Conservation (phyloP, 2,329 filamentous ascomycete species). For the Ceratocystis eucalypticola region DNA sequence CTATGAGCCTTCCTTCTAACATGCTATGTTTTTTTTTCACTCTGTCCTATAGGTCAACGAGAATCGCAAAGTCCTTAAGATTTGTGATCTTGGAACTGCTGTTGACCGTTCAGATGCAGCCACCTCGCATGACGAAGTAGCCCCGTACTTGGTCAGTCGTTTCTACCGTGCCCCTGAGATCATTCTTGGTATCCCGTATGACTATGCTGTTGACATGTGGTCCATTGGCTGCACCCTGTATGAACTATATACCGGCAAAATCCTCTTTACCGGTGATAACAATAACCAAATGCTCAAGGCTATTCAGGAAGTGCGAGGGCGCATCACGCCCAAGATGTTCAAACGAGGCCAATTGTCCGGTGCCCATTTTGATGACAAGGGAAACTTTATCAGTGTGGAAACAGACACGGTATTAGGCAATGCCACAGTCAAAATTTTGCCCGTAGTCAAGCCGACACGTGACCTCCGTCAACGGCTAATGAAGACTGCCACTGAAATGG, state of each 20-base stretch:
- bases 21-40: background rate
- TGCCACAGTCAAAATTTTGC: conserved; percentile 53
- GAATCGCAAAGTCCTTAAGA: conserved; percentile 70
- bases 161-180: conserved; percentile 97
- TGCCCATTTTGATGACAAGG: conserved; percentile 70
- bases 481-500: conserved; percentile 60
- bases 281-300: conserved; percentile 98
- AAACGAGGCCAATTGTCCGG: conserved; percentile 64
- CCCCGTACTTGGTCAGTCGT: conserved; percentile 86
- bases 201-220: conserved; percentile 94
- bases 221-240: conserved; percentile 94
- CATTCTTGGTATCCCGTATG: conserved; percentile 90
- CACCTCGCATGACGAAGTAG: conserved; percentile 66
- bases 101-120: conserved; percentile 70
- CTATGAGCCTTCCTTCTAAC: conserved; percentile 20
- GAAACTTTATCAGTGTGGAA: conserved; percentile 75
- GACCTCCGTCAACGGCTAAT: conserved; percentile 72
- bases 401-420: conserved; percentile 78
- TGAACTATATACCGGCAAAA: conserved; percentile 94
- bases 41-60: conserved; percentile 51
- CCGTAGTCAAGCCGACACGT: conserved; percentile 60
- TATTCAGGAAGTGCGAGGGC: conserved; percentile 92
- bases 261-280: conserved; percentile 83
- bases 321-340: conserved; percentile 77
- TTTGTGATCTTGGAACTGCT: conserved; percentile 94